phyloP scores from a whole-genome alignment of 768 basidiomycete genomes.

The Coprinopsis sp. region DNA sequence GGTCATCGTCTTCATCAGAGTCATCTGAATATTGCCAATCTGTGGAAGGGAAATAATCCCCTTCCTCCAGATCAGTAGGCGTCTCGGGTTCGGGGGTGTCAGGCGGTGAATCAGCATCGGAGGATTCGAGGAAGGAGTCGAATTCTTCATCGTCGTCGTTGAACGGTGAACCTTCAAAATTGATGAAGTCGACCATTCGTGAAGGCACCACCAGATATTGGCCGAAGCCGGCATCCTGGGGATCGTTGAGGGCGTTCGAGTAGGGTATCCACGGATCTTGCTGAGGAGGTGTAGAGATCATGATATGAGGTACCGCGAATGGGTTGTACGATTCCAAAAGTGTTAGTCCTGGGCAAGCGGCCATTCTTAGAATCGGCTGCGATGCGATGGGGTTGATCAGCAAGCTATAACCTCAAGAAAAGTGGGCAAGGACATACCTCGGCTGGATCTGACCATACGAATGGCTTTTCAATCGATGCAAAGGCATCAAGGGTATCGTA shows the following conservation, averaged over 20 bases:
- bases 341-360: conserved; percentile 22
- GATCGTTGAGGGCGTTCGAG: conserved; percentile 30
- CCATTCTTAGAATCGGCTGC: conserved; percentile 7
- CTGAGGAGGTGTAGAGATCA: conserved; percentile 35
- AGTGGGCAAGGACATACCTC: conserved; percentile 29
- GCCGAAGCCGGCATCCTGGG: conserved; percentile 33
- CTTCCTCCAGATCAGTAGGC: conserved; percentile 16
- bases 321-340: conserved; percentile 42
- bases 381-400: conserved; percentile 24
- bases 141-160: conserved; percentile 13
- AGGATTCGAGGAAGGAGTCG: conserved; percentile 17
- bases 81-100: conserved; percentile 18
- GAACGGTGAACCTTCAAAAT: conserved; percentile 9
- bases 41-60: conserved; percentile 13
- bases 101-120: conserved; percentile 10
- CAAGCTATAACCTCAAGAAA: background rate
- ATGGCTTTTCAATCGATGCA: conserved; percentile 33
- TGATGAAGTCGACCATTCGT: conserved; percentile 21
- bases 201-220: conserved; percentile 28
- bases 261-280: conserved; percentile 35
- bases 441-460: conserved; percentile 49
- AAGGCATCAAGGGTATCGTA: conserved; percentile 32
- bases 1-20: conserved; percentile 18
- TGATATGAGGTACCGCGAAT: conserved; percentile 40
- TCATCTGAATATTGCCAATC: conserved; percentile 6